Conservation (phyloP, 768 basidiomycete genomes). For the Lactarius psammicola region DNA sequence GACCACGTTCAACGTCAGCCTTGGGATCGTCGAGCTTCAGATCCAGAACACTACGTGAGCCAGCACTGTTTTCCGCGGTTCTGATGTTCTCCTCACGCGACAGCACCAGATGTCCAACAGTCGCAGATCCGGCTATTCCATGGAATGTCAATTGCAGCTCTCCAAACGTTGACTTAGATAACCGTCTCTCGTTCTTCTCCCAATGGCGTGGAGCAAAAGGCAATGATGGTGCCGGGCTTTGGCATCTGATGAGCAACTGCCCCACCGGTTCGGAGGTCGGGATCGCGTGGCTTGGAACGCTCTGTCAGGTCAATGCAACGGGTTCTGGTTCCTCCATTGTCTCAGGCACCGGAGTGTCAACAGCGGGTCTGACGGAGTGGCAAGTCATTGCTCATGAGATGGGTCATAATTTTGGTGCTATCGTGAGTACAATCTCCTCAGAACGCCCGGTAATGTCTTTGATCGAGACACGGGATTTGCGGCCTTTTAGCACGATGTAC, state of each 20-base stretch:
- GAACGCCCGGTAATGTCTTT: slow-evolving; percentile 23
- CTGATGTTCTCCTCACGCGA: slow-evolving; percentile 1
- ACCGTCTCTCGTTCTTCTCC: slow-evolving; percentile 74
- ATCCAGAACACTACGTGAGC: slow-evolving; percentile 58
- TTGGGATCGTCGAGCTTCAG: slow-evolving; percentile 78
- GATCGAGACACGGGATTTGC: slow-evolving; percentile 23
- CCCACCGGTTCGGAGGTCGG: slow-evolving; percentile 80
- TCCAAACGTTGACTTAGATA: slow-evolving; percentile 54
- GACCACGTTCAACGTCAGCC: slow-evolving; percentile 78
- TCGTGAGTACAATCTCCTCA: slow-evolving; percentile 48
- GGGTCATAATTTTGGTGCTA: slow-evolving; percentile 88
- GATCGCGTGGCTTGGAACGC: slow-evolving; percentile 83
- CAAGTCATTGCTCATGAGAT: slow-evolving; percentile 82
- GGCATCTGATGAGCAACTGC: slow-evolving; percentile 87
- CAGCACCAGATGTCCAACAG: slow-evolving; percentile 55
- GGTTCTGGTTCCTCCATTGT: slow-evolving; percentile 51
- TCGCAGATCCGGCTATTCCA: slow-evolving; percentile 48
- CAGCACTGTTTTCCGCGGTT: slow-evolving; percentile 13
- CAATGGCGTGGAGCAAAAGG: slow-evolving; percentile 76
- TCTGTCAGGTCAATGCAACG: slow-evolving; percentile 59
- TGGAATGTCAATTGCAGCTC: slow-evolving; percentile 75
- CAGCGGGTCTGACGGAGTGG: slow-evolving; percentile 74
- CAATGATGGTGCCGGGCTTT: slow-evolving; percentile 74
- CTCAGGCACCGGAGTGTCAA: slow-evolving; percentile 81
- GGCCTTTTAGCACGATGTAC: slow-evolving; percentile 52